Conservation (phyloP, 140 eudicot species). For the Stevia rebaudiana region DNA sequence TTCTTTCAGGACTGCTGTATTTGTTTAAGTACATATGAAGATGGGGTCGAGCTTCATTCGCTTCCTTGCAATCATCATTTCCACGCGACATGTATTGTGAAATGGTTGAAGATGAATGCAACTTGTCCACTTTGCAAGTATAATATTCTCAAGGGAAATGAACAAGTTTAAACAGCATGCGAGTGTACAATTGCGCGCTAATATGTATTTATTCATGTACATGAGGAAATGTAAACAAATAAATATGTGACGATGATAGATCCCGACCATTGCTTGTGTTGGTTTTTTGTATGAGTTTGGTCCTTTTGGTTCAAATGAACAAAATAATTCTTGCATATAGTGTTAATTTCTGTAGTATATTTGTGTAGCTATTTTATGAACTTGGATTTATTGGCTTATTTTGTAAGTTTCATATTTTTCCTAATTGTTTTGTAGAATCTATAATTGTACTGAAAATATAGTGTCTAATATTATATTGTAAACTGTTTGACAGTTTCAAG, state of each 20-base stretch:
- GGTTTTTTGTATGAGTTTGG: slow-evolving; percentile 28
- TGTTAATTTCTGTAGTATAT: slow-evolving; percentile 2
- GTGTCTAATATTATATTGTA: too few species aligned
- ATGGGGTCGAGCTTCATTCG: slow-evolving; percentile 73
- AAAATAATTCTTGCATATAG: slow-evolving; percentile 22
- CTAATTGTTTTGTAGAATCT: too few species aligned
- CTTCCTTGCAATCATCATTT: slow-evolving; percentile 86
- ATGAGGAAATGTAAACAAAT: slow-evolving; percentile 28
- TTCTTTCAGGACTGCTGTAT: slow-evolving; percentile 76
- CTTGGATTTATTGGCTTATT: neutral
- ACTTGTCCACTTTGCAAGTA: slow-evolving; percentile 96
- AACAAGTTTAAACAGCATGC: slow-evolving; percentile 43
- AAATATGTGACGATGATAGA: slow-evolving; percentile 2
- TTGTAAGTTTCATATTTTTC: neutral
- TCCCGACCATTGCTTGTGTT: neutral
- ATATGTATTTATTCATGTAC: slow-evolving; percentile 32
- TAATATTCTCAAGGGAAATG: slow-evolving; percentile 82
- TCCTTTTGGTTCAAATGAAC: slow-evolving; percentile 17
- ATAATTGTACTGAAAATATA: too few species aligned
- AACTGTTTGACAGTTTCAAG: too few species aligned
- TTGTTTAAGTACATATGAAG: slow-evolving; percentile 73
- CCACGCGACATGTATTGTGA: slow-evolving; percentile 73
- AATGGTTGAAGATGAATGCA: slow-evolving; percentile 96
- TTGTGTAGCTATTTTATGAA: slow-evolving; percentile 4
- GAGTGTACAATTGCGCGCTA: slow-evolving; percentile 4